Percentiles rank a stretch among this genome's conserved stretches.
Conservation (phyloP, 179 eudicot genomes). For the Drosera spatulata region DNA sequence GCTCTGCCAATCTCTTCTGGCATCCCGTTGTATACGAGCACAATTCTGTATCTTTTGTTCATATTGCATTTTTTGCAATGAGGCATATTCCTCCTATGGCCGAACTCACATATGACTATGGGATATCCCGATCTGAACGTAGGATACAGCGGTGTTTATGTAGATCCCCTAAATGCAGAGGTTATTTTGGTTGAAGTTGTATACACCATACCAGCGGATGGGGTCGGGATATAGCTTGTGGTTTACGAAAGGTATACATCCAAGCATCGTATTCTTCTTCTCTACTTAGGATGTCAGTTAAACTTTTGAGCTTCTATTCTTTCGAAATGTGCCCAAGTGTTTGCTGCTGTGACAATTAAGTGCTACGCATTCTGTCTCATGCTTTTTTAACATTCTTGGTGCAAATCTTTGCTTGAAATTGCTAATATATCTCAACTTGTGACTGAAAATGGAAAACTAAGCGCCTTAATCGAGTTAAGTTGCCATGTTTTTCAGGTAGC, state of each 20-base stretch:
- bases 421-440: no score
- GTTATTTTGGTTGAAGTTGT: constrained; percentile 20
- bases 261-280: no score
- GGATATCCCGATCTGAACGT: constrained; percentile 17
- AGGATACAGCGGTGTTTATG: constrained; percentile 50
- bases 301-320: no score
- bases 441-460: no score
- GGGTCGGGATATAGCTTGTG: not conserved
- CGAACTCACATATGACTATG: constrained; percentile 54
- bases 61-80: constrained; percentile 46
- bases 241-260: not conserved
- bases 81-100: constrained; percentile 56
- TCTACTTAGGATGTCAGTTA: no score
- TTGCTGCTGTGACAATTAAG: no score
- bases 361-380: no score
- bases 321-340: no score
- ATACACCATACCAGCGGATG: constrained; percentile 9
- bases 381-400: no score
- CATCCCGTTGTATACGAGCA: constrained; percentile 39
- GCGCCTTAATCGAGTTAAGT: no score
- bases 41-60: constrained; percentile 23
- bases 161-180: constrained; percentile 48
- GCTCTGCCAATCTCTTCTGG: constrained; percentile 53
- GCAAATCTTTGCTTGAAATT: no score
- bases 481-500: no score